Evolutionary conservation across 2,329 filamentous ascomycete genomes (phyloP).

Genomic region (Bipolaris sorokiniana): DNA sequence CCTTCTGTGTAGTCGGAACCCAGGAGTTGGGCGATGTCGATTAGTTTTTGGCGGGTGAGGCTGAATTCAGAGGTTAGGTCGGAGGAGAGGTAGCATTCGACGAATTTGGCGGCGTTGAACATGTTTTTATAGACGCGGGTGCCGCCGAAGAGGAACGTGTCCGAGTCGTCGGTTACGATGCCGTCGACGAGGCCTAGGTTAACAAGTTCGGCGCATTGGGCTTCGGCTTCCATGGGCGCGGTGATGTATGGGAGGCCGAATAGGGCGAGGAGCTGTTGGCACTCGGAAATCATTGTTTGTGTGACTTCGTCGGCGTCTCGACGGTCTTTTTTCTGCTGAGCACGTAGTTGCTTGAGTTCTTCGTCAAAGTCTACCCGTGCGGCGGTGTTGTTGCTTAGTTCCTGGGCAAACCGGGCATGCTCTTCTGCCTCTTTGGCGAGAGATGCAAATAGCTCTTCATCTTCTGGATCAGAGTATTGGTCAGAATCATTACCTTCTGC

Average conservation of each 20-base stretch:
- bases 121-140: constrained; percentile 99
- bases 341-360: constrained; percentile 84
- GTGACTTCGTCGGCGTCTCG: constrained; percentile 97
- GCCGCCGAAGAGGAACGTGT: constrained; percentile 95
- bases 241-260: constrained; percentile 97
- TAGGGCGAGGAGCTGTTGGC: constrained; percentile 84
- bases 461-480: constrained; percentile 78
- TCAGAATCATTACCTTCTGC: constrained; percentile 41
- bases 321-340: constrained; percentile 95
- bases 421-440: constrained; percentile 91
- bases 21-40: constrained; percentile 86
- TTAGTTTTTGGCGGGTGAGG: constrained; percentile 83
- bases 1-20: constrained; percentile 97
- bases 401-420: constrained; percentile 88
- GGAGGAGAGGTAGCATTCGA: constrained; percentile 86
- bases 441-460: constrained; percentile 85
- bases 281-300: constrained; percentile 93
- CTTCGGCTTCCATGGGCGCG: constrained; percentile 98
- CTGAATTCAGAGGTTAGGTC: constrained; percentile 91
- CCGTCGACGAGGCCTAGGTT: constrained; percentile 87
- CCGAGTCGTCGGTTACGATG: constrained; percentile 96
- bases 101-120: constrained; percentile 98
- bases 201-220: constrained; percentile 93
- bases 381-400: constrained; percentile 77
- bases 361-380: constrained; percentile 78